Evolutionary conservation across 768 basidiomycete species (phyloP), one percentile per base, ranked within the genome.

Genomic region (Suillus luteus): DNA sequence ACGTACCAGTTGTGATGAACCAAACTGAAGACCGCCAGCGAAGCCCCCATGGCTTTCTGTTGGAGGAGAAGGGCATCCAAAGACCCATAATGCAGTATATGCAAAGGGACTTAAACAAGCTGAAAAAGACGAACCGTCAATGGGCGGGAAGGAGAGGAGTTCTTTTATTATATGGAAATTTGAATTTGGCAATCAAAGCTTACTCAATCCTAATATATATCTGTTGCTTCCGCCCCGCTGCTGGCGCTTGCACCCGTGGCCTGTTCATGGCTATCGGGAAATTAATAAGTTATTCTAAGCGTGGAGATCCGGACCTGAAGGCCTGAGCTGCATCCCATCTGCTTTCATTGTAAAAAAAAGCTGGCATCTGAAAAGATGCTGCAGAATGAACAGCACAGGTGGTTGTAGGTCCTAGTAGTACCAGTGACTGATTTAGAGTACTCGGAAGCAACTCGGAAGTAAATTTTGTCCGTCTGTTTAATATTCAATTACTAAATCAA

Each of bases 21-120:
- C 82, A 81, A 49, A 83, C 79, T 0, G 87, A 87, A 0, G 85
- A 82, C 24, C 87, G 80, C 86, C 86, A 88, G 65, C 74, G 69
- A 57, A 86, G 73, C 1, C 85, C 86, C 67, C 78, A 73, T 31
- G 83, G 85, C 61, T 61, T 69, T 14, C 35, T 5, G 3, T 58
- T 15, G 24, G 65, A 46, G 35, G 27, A 15, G 49, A 15, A 17
- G 0, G 19, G 22, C 57, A 12, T 27, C 40, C 24, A 31, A 31
- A 41, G 27, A 11, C 40, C 40, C 40, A 58, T 49, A 49, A 19
- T 58, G 17, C 40, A 58, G 17, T 17, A 19, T 51, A 6, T 57
- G 22, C 5, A n/a, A 48, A n/a, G 55, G 15, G 35, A 55, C 24
- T 24, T 24, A 60, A 33, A 64, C 65, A 70, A 69, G 70, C 22